Conservation (phyloP, 78 protist genomes). For the Speleostelium caveatum region DNA sequence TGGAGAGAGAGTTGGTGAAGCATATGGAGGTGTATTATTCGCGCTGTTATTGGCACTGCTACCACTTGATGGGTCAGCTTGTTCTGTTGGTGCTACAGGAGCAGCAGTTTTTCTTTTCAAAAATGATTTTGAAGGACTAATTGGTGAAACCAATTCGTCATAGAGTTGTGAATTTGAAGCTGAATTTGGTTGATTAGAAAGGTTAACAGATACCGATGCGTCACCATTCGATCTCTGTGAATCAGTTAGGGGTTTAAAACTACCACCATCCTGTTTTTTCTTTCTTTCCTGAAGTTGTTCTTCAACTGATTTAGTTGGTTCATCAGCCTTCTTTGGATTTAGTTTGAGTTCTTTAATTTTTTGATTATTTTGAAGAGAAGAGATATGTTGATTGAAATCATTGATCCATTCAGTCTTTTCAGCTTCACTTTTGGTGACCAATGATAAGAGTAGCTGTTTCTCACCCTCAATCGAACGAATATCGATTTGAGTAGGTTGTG, state of each 20-base stretch:
- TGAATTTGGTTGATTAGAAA: background rate
- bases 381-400: background rate
- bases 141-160: background rate
- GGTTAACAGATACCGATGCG: background rate
- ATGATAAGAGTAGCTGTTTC: background rate
- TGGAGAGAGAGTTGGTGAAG: conserved; percentile 3
- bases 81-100: background rate
- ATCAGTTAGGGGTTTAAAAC: background rate
- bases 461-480: background rate
- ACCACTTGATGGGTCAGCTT: background rate
- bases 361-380: conserved; percentile 11
- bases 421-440: background rate
- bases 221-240: background rate
- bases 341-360: conserved; percentile 12
- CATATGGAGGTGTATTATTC: too few species aligned
- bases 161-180: background rate
- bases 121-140: background rate
- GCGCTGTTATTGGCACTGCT: background rate
- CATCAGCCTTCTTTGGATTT: background rate
- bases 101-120: background rate
- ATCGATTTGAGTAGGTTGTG: background rate
- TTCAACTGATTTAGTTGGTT: background rate
- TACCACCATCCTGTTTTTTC: background rate
- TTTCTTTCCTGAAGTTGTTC: conserved; percentile 30
- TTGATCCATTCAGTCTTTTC: background rate